A percentile compares a stretch with the other conserved stretches of the same genome.
phyloP scores from a whole-genome alignment of 1,284 basidiomycete genomes.

The Heterobasidion parviporum region DNA sequence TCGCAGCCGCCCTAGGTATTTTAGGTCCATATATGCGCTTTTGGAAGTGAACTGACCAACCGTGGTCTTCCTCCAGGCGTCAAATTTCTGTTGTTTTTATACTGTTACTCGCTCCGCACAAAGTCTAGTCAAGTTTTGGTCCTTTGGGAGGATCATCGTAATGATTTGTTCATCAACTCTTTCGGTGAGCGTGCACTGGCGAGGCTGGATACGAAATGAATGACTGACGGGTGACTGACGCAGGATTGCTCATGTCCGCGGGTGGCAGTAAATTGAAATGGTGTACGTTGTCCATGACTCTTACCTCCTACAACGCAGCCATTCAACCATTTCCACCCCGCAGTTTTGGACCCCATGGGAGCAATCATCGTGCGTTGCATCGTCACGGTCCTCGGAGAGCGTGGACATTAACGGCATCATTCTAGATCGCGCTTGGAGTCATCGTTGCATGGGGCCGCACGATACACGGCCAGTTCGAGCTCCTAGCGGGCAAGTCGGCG shows the following conservation, averaged over 20 bases:
- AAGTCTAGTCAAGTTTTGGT: slow-evolving; percentile 87
- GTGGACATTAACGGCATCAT: too few relatives aligned
- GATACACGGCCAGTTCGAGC: slow-evolving; percentile 75
- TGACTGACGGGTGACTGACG: not conserved
- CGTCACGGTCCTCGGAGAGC: too few relatives aligned
- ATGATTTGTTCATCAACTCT: slow-evolving; percentile 79
- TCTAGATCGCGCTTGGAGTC: slow-evolving; percentile 71
- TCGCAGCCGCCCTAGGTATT: slow-evolving; percentile 73
- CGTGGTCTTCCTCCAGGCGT: slow-evolving; percentile 39
- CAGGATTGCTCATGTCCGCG: slow-evolving; percentile 84
- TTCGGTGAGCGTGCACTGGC: slow-evolving; percentile 42
- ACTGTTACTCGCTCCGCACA: slow-evolving; percentile 73
- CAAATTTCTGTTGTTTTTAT: slow-evolving; percentile 83
- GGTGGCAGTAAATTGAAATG: slow-evolving; percentile 83
- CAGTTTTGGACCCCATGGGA: slow-evolving; percentile 76
- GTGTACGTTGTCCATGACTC: slow-evolving; percentile 42
- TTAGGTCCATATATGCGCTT: slow-evolving; percentile 1
- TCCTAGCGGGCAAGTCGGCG: slow-evolving; percentile 87
- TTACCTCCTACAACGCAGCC: not conserved
- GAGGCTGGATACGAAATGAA: not conserved
- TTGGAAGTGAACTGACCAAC: not conserved
- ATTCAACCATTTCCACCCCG: slow-evolving; percentile 1
- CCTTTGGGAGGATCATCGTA: slow-evolving; percentile 93
- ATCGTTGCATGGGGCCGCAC: slow-evolving; percentile 78
- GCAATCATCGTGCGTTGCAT: slow-evolving; percentile 55